Conservation (phyloP, 768 basidiomycete genomes). For the Leccinum pellstonianum region DNA sequence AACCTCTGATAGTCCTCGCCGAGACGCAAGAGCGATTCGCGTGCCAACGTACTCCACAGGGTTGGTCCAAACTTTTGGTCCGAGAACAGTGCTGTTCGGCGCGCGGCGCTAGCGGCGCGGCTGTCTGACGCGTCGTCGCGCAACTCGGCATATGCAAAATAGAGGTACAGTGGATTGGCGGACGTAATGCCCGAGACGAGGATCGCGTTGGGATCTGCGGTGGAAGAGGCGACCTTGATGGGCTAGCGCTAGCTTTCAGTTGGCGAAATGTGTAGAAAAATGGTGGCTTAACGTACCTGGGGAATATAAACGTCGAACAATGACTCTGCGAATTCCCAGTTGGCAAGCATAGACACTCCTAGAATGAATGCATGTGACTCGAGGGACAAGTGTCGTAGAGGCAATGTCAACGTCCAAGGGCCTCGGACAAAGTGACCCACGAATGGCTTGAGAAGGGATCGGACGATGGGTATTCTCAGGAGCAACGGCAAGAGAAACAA, state of each 20-base stretch:
- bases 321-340: slow-evolving; percentile 64
- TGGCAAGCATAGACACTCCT: slow-evolving; percentile 47
- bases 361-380: slow-evolving; percentile 50
- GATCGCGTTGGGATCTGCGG: slow-evolving; percentile 53
- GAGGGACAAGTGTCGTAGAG: slow-evolving; percentile 44
- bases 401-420: slow-evolving; percentile 52
- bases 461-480: slow-evolving; percentile 54
- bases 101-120: slow-evolving; percentile 39
- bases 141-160: slow-evolving; percentile 70
- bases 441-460: slow-evolving; percentile 54
- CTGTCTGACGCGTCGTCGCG: slow-evolving; percentile 46
- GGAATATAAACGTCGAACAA: slow-evolving; percentile 66
- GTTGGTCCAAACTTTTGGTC: slow-evolving; percentile 66
- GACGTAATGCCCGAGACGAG: slow-evolving; percentile 67
- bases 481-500: slow-evolving; percentile 47
- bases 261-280: background rate
- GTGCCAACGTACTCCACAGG: slow-evolving; percentile 60
- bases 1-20: slow-evolving; percentile 71
- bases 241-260: slow-evolving; percentile 38
- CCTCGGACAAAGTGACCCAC: slow-evolving; percentile 61
- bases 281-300: slow-evolving; percentile 40
- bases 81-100: slow-evolving; percentile 57
- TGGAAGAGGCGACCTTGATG: slow-evolving; percentile 41
- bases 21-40: slow-evolving; percentile 58
- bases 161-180: slow-evolving; percentile 47